These are phyloP conservation scores for Amborella trichopoda DNA, from an alignment of 164 flowering plant genomes.

Conservation along the genomic window DNA sequence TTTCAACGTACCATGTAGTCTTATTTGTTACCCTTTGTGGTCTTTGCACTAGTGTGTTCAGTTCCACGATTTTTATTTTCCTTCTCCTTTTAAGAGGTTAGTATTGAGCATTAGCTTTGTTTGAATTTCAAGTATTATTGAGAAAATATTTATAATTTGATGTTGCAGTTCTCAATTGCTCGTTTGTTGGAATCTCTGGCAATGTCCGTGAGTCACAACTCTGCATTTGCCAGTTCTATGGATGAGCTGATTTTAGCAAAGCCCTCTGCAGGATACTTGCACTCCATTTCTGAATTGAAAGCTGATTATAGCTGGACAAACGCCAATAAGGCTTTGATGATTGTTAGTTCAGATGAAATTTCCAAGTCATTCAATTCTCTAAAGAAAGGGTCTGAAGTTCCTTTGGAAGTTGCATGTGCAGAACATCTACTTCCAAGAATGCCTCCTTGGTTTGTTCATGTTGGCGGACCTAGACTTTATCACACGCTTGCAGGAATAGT, in stretches of 20 bases:
- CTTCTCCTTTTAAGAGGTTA: no score
- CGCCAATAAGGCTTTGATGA: slow-evolving; percentile 23
- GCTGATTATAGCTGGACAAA: no score
- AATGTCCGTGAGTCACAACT: slow-evolving; percentile 62
- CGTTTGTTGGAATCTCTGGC: slow-evolving; percentile 56
- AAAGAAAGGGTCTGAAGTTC: slow-evolving; percentile 9
- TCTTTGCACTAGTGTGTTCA: no score
- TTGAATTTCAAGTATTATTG: no score
- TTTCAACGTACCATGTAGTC: no score
- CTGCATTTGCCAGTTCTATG: slow-evolving; percentile 76
- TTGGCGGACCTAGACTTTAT: slow-evolving; percentile 61
- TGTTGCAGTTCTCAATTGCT: slow-evolving; percentile 49
- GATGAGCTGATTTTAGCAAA: slow-evolving; percentile 36
- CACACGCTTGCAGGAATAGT: slow-evolving; percentile 60
- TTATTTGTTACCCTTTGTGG: no score
- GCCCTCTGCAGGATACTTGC: slow-evolving; percentile 59
- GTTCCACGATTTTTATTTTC: no score
- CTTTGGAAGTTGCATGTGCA: slow-evolving; percentile 8
- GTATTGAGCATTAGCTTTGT: no score
- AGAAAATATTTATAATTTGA: slow-evolving; percentile 7
- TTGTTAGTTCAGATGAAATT: slow-evolving; percentile 5
- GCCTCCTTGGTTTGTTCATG: slow-evolving; percentile 87
- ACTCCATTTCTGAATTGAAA: slow-evolving; percentile 54
- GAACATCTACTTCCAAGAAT: slow-evolving; percentile 57
- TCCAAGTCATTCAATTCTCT: slow-evolving; percentile 9